Evolutionary conservation across 2,329 filamentous ascomycete genomes (phyloP), one percentile per base, ranked within the genome.

Genomic region (Chalaropsis ovoidea): DNA sequence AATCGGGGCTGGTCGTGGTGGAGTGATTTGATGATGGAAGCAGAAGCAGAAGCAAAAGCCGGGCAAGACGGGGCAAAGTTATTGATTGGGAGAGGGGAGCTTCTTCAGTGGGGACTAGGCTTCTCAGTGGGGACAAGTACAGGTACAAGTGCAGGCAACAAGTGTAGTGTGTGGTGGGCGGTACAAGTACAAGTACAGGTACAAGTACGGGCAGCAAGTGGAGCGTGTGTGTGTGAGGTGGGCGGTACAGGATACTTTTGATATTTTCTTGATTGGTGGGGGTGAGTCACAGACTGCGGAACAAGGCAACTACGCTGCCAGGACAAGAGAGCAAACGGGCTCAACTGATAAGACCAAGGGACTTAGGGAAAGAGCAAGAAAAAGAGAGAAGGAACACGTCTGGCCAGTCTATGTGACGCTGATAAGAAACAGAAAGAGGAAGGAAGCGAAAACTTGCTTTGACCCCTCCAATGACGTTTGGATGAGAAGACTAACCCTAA

Each of bases 311-410:
- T 39, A 39, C 35, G 3, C 35, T 39, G n/a, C 35, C 35, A 10
- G 35, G 35, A 7, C 5, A 10, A 10, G 35, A 39, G 8, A 52
- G 24, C 22, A 52, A 27, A 52, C 19, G 47, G 22, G 22, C n/a
- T 52, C 47, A 52, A 27, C 47, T 52, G 47, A 52, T 52, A 52
- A 52, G 47, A 27, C 47, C 22, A 52, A 52, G 27, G 10, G n/a
- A 13, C 1, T 7, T 24, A 19, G 15, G 47, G 24, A 52, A 52
- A 52, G 22, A 27, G 35, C 35, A 10, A 10, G 1, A 27, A 52
- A 6, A 6, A 17, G 47, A 5, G 11, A 2, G 22, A 52, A 52
- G 47, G 47, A 52, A 27, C 19, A 19, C 15, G 22, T 27, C 11
- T 24, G n/a, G n/a, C n/a, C n/a, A 27, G 11, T 52, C 11, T 27